Base-by-base conservation (phyloP, 2,329 filamentous ascomycete genomes). In the Aureobasidium subglaciale region DNA sequence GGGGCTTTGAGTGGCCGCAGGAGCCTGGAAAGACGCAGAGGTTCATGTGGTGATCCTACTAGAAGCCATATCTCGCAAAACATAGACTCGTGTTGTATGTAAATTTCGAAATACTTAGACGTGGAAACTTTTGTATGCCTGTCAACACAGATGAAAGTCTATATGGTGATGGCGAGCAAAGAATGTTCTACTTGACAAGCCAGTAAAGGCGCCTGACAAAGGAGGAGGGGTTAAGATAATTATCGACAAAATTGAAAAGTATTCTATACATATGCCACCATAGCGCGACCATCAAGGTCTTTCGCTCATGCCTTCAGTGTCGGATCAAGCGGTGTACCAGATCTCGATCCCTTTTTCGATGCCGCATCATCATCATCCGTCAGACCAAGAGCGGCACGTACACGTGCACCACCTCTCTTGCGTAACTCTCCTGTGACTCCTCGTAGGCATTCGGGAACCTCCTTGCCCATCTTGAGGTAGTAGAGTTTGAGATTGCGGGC, bases 371-470 rank as follows among this genome's bases (percentile, higher is more conserved):
- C 60, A 27, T 56, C 57, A 13, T 56, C 62, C 27, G 57, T 41
- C 25, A 63, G 24, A 13, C 63, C 68, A 18, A 69, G 55, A 8
- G 67, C 67, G 38, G 67, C 68, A 34, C 66, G 60, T 9, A 65
- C 66, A 52, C 68, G 59, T 1, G 67, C 67, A 29, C 68, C 67
- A n/a, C 68, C 68, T 40, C 68, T 61, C 66, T 90, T 95, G 71
- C 93, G 92, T 34, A 96, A 75, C 70, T 96, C 90, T 3, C 90
- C 90, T 0, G 90, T 96, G 10, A 96, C 90, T 27, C 87, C 88
- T 64, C 91, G 85, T 20, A 96, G 73, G 63, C 93, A 93, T 63
- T 88, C 90, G 0, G 90, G 90, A 68, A 96, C 91, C 64, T 96
- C 90, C 5, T 90, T 90, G 52, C 89, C 89, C 16, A 87, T 92